Evolutionary conservation across 2,329 filamentous ascomycete species (phyloP).

Genomic region (Aspergillus eucalypticola): DNA sequence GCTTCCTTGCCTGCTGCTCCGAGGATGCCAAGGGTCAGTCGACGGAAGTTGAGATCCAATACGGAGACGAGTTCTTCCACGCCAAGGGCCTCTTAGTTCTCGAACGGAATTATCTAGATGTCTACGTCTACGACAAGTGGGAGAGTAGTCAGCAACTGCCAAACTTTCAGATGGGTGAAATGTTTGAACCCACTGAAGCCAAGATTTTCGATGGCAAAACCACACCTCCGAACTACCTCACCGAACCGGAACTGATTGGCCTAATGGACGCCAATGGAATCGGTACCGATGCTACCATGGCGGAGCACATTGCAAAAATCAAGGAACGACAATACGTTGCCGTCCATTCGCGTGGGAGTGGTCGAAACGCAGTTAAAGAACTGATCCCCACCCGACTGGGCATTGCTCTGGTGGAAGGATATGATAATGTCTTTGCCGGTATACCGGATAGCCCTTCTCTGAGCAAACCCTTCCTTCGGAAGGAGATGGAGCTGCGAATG

Average conservation of each 20-base stretch:
- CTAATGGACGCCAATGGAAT: conserved; percentile 99
- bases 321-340: conserved; percentile 85
- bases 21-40: conserved; percentile 86
- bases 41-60: conserved; percentile 81
- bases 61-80: conserved; percentile 79
- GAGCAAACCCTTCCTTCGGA: conserved; percentile 91
- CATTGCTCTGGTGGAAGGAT: conserved; percentile 88
- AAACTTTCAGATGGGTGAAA: conserved; percentile 74
- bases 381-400: conserved; percentile 92
- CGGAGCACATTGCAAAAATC: conserved; percentile 95
- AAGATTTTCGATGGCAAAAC: conserved; percentile 92
- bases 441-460: conserved; percentile 66
- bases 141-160: conserved; percentile 82
- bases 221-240: conserved; percentile 78
- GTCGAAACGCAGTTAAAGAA: conserved; percentile 64
- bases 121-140: conserved; percentile 97
- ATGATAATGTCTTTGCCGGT: conserved; percentile 90
- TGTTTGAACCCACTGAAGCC: conserved; percentile 84
- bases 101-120: conserved; percentile 88
- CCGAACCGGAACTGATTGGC: conserved; percentile 90
- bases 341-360: conserved; percentile 56
- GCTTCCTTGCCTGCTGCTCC: conserved; percentile 93
- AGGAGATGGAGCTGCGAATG: conserved; percentile 98
- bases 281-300: conserved; percentile 98
- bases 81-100: conserved; percentile 82